Evolutionary conservation across 2,329 filamentous ascomycete genomes (phyloP), one percentile per base, ranked within the genome.

Genomic region (Exophiala dermatitidis): DNA sequence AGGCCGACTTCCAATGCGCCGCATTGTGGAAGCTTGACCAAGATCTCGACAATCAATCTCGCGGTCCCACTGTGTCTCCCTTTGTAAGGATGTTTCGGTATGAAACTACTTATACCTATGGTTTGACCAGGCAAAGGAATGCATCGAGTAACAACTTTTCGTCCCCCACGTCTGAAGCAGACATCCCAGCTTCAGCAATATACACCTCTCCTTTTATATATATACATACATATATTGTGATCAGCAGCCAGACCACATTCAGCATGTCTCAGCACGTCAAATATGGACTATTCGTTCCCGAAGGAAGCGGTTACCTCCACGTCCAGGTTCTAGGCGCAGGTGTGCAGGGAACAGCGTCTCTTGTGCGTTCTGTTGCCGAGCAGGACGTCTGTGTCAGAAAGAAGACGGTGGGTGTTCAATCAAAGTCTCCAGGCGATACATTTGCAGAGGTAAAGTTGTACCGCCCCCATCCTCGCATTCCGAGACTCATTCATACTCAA

Each of bases 321-420:
- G 37, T 29, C 28, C 12, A 31, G 2, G 3, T n/a, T 1, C 34
- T 59, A 4, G 48, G 53, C 3, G 6, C 28, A 32, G 57, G 53
- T 12, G 3, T 12, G 10, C 41, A 51, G 6, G 50, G 49, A 4
- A 29, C 12, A 6, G 40, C 51, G 5, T 40, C 33, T 7, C 34
- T 57, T 31, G 57, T 57, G 1, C 48, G 37, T 4, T 57, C 54
- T n/a, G 12, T 60, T 30, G 40, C 36, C 7, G 45, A 57, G 47
- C 44, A 47, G 37, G 30, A 46, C 30, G n/a, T 46, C n/a, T 60
- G 53, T 45, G 57, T 60, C 4, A 46, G 57, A 33, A 60, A 60
- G 49, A 57, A 57, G 38, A 52, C 46, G 4, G 46, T 32, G 29
- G 36, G 50, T 4, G 44, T 36, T 6, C 38, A 19, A 7, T 41